phyloP scores from a whole-genome alignment of 148 eudicot genomes.

The Vaccinium macrocarpon region DNA sequence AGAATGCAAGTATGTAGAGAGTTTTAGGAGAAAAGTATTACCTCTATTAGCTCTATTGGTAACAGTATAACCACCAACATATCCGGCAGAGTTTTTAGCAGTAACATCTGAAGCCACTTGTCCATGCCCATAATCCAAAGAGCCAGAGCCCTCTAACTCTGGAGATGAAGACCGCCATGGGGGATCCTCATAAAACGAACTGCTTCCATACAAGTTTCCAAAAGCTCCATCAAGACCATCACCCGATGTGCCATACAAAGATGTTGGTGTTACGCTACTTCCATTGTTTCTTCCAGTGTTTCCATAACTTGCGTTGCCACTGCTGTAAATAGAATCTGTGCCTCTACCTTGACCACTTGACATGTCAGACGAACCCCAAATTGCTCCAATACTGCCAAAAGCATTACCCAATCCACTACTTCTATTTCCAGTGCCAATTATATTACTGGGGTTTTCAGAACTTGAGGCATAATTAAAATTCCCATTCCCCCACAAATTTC shows the following conservation, averaged over 20 bases:
- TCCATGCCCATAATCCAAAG: conserved; percentile 61
- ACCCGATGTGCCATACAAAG: conserved; percentile 44
- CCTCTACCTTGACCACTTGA: conserved; percentile 47
- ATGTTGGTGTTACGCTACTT: conserved; percentile 29
- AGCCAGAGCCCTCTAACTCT: conserved; percentile 52
- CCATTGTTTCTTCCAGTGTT: conserved; percentile 43
- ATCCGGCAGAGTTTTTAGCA: conserved; percentile 61
- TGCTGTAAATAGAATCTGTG: conserved; percentile 34
- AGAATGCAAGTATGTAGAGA: no score
- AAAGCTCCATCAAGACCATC: conserved; percentile 48
- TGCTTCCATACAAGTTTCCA: conserved; percentile 48
- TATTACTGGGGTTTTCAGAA: conserved; percentile 37
- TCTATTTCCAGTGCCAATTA: conserved; percentile 42
- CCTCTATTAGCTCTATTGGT: conserved; percentile 61
- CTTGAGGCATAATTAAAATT: conserved; percentile 34
- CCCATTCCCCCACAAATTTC: conserved; percentile 74
- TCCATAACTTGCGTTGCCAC: conserved; percentile 34
- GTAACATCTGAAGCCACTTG: conserved; percentile 57
- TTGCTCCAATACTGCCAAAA: conserved; percentile 51
- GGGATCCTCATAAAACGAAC: conserved; percentile 42
- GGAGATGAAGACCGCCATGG: conserved; percentile 64
- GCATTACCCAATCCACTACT: conserved; percentile 30
- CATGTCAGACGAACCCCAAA: conserved; percentile 62
- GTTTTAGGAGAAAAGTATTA: conserved; percentile 20
- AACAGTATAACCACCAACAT: conserved; percentile 71